These are phyloP conservation scores for Sutorius australiensis DNA, from an alignment of 768 basidiomycete species.

Conservation along the genomic window DNA sequence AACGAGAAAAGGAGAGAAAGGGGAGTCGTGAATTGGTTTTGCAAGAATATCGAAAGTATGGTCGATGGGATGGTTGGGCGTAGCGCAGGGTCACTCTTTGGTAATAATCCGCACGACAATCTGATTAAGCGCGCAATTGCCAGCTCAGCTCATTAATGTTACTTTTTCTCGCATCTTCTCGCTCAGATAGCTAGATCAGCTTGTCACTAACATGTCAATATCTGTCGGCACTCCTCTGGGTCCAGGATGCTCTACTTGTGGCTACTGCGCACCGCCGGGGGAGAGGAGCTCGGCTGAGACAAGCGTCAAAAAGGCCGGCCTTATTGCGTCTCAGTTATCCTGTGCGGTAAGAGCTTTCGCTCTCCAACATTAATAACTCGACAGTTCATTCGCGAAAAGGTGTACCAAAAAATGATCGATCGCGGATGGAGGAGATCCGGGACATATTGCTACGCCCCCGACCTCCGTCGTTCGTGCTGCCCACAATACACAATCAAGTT, in stretches of 20 bases:
- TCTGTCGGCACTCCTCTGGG: conserved; percentile 29
- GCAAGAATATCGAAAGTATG: conserved; percentile 77
- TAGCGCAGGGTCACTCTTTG: conserved; percentile 20
- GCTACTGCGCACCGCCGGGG: conserved; percentile 63
- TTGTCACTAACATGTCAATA: conserved; percentile 21
- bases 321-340: conserved; percentile 49
- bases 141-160: background rate
- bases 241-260: conserved; percentile 46
- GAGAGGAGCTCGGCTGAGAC: conserved; percentile 38
- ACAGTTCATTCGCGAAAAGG: conserved; percentile 37
- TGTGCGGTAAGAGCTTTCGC: conserved; percentile 40
- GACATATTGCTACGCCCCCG: conserved; percentile 83
- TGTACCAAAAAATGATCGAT: conserved; percentile 80
- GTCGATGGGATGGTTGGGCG: conserved; percentile 88
- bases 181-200: background rate
- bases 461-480: conserved; percentile 79
- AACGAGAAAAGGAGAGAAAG: conserved; percentile 51
- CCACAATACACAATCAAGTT: conserved; percentile 94
- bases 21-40: conserved; percentile 64
- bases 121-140: background rate
- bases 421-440: conserved; percentile 84
- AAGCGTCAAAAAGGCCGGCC: conserved; percentile 45
- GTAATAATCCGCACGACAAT: background rate
- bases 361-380: background rate
- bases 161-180: background rate